Conservation (phyloP, 257 asterid species). For the Nicotiana sylvestris region DNA sequence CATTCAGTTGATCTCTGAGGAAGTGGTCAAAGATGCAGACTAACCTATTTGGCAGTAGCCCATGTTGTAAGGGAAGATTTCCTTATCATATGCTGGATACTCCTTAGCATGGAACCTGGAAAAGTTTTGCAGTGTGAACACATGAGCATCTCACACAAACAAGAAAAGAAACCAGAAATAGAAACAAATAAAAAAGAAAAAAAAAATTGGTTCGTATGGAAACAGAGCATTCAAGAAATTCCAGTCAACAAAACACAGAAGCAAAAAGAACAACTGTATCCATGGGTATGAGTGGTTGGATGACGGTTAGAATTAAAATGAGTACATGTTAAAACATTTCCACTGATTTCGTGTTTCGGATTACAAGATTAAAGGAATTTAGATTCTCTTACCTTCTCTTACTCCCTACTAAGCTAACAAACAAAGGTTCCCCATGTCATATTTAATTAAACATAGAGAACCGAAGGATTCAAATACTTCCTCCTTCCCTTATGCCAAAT, state of each 20-base stretch:
- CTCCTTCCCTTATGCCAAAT: too few relatives aligned
- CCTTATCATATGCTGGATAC: conserved; percentile 76
- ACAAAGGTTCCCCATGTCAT: not conserved
- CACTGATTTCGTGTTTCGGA: not conserved
- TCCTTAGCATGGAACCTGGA: conserved; percentile 95
- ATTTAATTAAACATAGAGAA: not conserved
- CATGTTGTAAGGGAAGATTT: conserved; percentile 68
- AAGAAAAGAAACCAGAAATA: not conserved
- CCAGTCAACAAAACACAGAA: not conserved
- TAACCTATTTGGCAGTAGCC: conserved; percentile 91
- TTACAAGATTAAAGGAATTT: not conserved
- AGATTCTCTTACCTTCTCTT: not conserved
- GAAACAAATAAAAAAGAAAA: not conserved
- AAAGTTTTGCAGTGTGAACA: conserved; percentile 15
- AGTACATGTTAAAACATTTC: too few relatives aligned
- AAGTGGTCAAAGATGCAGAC: conserved; percentile 12
- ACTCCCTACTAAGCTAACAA: not conserved
- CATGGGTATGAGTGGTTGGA: conserved; percentile 1
- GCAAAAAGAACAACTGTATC: not conserved
- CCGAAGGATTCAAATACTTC: not conserved
- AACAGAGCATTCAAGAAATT: not conserved
- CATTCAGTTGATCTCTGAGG: not conserved
- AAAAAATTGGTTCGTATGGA: not conserved
- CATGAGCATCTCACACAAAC: conserved; percentile 12
- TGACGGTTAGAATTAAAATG: not conserved